Evolutionary conservation across 495 filamentous ascomycete species (phyloP).

Genomic region (Xylaria acuta): DNA sequence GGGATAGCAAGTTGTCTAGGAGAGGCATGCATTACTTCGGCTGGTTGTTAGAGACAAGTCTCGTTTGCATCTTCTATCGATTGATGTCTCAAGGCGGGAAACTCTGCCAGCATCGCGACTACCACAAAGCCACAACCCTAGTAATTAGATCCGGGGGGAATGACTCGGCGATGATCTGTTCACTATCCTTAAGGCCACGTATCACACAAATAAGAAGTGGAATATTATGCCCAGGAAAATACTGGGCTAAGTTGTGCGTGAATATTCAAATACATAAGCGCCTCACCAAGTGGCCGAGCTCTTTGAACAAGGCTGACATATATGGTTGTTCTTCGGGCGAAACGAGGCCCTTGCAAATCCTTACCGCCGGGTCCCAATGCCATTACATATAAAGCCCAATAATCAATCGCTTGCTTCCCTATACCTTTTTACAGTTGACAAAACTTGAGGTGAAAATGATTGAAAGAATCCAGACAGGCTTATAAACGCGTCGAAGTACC

Average conservation of each 20-base stretch:
- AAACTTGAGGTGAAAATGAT: neutral
- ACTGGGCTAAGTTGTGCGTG: neutral
- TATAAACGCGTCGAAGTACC: neutral
- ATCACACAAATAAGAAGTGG: neutral
- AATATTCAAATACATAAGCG: conserved; percentile 1
- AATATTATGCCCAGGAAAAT: neutral
- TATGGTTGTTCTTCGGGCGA: neutral
- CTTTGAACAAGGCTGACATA: conserved; percentile 3
- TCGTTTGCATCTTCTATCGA: neutral
- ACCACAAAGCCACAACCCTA: neutral
- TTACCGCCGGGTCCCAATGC: conserved; percentile 10
- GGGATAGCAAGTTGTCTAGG: neutral
- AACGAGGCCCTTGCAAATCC: conserved; percentile 10
- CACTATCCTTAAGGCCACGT: neutral
- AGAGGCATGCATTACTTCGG: neutral
- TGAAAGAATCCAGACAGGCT: neutral
- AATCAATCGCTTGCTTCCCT: conserved; percentile 24
- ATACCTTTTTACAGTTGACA: conserved; percentile 20
- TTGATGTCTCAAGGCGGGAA: neutral
- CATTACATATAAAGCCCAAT: conserved; percentile 21
- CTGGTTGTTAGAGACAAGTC: neutral
- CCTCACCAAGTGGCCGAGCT: neutral
- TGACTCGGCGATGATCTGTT: neutral
- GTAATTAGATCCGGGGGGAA: neutral
- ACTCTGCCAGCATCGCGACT: neutral